Evolutionary conservation across 129 eudicot genomes (phyloP), one percentile per base, ranked within the genome.

Genomic region (Pulicaria dysenterica): DNA sequence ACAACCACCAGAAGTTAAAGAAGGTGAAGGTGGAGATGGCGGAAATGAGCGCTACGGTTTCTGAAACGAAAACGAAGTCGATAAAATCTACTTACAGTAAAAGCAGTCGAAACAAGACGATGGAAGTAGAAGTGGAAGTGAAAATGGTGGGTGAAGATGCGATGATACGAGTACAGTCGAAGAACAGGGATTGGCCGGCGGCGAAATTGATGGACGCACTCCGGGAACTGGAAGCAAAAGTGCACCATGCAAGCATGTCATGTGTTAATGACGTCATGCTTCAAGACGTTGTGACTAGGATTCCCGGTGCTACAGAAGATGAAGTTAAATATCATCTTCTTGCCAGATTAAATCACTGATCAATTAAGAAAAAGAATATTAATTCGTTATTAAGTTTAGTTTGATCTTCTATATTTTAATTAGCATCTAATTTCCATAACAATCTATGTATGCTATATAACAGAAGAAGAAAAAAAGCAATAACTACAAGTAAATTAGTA

Each of bases 221-320:
- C 3, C 43, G 88, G 5, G 86, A 87, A 12, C 68, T 89, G 58
- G 82, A 83, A 44, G 69, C 86, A 8, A 73, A 83, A 55, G 81
- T 89, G 11, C 90, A 84, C 45, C 93, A 89, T 48, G 96, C 93
- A 3, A 89, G 88, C 76, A 69, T 89, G 83, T 80, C 90, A 9
- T 71, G 80, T 70, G 81, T 89, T 5, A 83, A 83, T 12, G 84
- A 85, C 3, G 37, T 82, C 9, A 85, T 86, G 92, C 81, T 87
- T 69, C 96, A 91, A 73, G 95, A 85, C 64, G 77, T 91, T 1
- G 92, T 91, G 2, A 51, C 78, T 57, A 77, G 64, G 79, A 76
- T 82, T 49, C 82, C 82, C 3, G 80, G 67, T 65, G 64, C 58
- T 10, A 84, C 60, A 45, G 9, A 24, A 83, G 24, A 63, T 46